Conservation (phyloP, 2,329 filamentous ascomycete genomes). For the Neofusicoccum sp. region DNA sequence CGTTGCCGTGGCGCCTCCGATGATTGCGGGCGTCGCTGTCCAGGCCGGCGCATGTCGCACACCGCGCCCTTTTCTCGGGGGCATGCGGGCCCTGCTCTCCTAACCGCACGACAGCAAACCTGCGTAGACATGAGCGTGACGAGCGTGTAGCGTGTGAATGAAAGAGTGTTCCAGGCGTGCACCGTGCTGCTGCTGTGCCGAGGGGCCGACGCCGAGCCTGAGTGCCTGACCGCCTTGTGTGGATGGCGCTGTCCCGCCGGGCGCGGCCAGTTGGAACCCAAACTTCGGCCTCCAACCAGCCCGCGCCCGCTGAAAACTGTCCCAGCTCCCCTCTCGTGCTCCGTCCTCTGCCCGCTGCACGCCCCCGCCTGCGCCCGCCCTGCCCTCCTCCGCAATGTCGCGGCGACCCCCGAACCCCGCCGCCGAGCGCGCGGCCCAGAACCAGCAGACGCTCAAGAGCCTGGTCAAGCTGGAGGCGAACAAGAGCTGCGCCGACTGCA, state of each 20-base stretch:
- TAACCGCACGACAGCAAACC: too few relatives aligned
- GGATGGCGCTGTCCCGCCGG: conserved; percentile 3
- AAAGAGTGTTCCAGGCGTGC: too few relatives aligned
- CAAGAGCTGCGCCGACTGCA: conserved; percentile 97
- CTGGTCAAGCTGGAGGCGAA: conserved; percentile 92
- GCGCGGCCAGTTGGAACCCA: conserved; percentile 14
- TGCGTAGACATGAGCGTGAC: too few relatives aligned
- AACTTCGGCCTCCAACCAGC: neutral
- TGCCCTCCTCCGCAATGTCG: conserved; percentile 59
- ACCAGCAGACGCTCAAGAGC: conserved; percentile 89
- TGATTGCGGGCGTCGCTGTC: too few relatives aligned
- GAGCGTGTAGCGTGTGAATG: too few relatives aligned
- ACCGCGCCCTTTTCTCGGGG: too few relatives aligned
- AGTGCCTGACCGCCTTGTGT: neutral
- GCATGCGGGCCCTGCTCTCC: too few relatives aligned
- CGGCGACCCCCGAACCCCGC: conserved; percentile 70
- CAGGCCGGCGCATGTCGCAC: too few relatives aligned
- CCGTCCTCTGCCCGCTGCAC: neutral
- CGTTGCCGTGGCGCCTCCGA: too few relatives aligned
- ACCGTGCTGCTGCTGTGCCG: too few relatives aligned
- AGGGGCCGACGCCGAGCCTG: neutral
- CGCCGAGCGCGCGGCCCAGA: conserved; percentile 86
- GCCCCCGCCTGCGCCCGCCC: neutral
- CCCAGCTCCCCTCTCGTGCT: neutral
- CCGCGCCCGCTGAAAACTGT: neutral